Evolutionary conservation across 2,329 filamentous ascomycete genomes (phyloP), one percentile per base, ranked within the genome.

Genomic region (Aspergillus terreus): DNA sequence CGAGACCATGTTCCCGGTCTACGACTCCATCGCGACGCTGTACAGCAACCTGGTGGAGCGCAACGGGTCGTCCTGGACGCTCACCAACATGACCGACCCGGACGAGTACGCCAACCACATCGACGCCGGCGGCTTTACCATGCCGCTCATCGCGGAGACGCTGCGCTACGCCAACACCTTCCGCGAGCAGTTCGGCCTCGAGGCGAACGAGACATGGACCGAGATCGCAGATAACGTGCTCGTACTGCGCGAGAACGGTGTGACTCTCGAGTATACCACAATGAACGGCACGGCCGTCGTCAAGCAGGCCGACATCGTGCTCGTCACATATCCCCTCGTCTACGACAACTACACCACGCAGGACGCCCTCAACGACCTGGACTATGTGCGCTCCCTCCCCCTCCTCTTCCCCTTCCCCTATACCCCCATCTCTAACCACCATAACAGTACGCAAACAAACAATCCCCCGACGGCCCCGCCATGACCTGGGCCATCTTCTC

Each of bases 401-500:
- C 17, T 2, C 17, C 4, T 6, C 6, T 1, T 7, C 1, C 30
- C 21, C 33, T 25, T 2, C 10, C 4, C 7, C 4, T 1, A 7
- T 14, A 47, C 43, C 33, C 1, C 27, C 33, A 15, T 38, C 4
- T 11, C 6, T 27, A 27, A 42, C 17, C 17, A 53, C 38, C n/a
- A 38, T n/a, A 23, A 9, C 52, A 78, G 74, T 88, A 88, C 60
- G 84, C 86, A 4, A 81, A 81, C 42, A 85, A 83, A 49, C 85
- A 88, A 67, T 86, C 84, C 1, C 71, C 79, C 1, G 78, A 87
- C 57, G 86, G 86, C 0, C 86, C 86, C 1, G 86, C 82, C 3
- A 89, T 89, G 86, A 88, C 86, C 1, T 89, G 86, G 66, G 82
- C 82, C 9, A 82, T 86, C 9, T 88, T 87, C 67, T 81, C 82